Evolutionary conservation across 345 rosid genomes (phyloP).

Genomic region (Hypericum perforatum): DNA sequence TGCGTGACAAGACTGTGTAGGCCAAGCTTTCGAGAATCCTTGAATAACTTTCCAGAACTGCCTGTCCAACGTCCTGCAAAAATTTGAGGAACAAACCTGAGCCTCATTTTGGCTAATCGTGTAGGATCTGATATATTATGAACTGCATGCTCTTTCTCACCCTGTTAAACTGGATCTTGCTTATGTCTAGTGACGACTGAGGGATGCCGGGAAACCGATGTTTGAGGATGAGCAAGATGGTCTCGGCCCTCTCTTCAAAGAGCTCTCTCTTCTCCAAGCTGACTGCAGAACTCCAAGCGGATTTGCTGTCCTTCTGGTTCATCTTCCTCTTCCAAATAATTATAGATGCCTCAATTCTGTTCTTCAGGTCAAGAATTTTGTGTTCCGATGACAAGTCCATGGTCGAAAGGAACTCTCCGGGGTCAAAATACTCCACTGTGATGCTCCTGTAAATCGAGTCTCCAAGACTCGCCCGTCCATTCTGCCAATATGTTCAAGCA

Average conservation of each 20-base stretch:
- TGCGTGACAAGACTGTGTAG: constrained; percentile 58
- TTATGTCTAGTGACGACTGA: constrained; percentile 76
- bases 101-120: not conserved
- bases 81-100: constrained; percentile 3
- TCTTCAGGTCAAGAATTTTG: constrained; percentile 73
- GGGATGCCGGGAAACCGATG: constrained; percentile 71
- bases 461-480: constrained; percentile 82
- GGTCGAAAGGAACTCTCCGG: constrained; percentile 56
- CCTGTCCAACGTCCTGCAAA: constrained; percentile 75
- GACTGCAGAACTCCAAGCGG: constrained; percentile 78
- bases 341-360: constrained; percentile 80
- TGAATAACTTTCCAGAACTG: constrained; percentile 75
- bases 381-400: constrained; percentile 75
- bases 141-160: constrained; percentile 21
- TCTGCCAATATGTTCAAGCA: constrained; percentile 27
- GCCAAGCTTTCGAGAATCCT: constrained; percentile 83
- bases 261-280: constrained; percentile 83
- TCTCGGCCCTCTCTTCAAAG: constrained; percentile 87
- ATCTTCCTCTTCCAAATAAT: constrained; percentile 85
- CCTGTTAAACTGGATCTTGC: constrained; percentile 68
- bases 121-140: no score
- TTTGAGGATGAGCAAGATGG: constrained; percentile 64
- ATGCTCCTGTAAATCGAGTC: constrained; percentile 60
- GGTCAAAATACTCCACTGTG: constrained; percentile 67
- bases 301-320: constrained; percentile 67